Percentiles rank a stretch among this genome's conserved stretches.
These are phyloP conservation scores for Syzygium aromaticum DNA, from an alignment of 345 rosid genomes.

Conservation along the genomic window DNA sequence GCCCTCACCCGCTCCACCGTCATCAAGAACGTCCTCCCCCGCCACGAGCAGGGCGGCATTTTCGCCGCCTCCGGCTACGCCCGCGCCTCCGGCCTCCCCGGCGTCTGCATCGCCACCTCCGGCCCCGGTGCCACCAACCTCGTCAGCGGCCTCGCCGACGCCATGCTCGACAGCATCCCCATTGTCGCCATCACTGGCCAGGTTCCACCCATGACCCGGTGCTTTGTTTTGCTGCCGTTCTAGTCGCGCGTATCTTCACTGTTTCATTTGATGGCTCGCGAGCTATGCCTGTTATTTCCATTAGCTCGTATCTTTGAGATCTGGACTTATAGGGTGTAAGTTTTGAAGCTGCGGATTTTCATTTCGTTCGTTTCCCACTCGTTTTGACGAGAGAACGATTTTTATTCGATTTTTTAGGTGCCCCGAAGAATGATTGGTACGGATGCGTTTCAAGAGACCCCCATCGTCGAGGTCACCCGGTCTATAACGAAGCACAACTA, in stretches of 20 bases:
- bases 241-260: not conserved
- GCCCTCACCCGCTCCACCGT: constrained; percentile 78
- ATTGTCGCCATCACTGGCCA: constrained; percentile 85
- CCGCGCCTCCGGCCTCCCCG: constrained; percentile 74
- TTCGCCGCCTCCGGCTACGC: constrained; percentile 97
- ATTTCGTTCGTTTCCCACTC: not conserved
- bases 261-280: not conserved
- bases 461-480: constrained; percentile 84
- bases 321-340: not conserved
- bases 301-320: not conserved
- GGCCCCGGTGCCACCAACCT: constrained; percentile 93
- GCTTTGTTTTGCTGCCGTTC: not conserved
- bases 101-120: constrained; percentile 93
- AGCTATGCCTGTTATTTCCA: not conserved
- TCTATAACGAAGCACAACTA: constrained; percentile 92
- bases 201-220: constrained; percentile 18
- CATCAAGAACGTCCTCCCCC: constrained; percentile 83
- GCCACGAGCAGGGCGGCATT: constrained; percentile 95
- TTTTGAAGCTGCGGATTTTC: not conserved
- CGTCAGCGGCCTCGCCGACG: constrained; percentile 87
- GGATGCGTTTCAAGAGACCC: constrained; percentile 91
- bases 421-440: constrained; percentile 95
- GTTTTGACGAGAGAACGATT: not conserved
- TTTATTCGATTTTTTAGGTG: constrained; percentile 19
- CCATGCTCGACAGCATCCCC: constrained; percentile 88